A percentile compares a stretch with the other conserved stretches of the same genome.
Evolutionary conservation across 495 filamentous ascomycete species (phyloP).

Genomic region (Neurospora sp.): DNA sequence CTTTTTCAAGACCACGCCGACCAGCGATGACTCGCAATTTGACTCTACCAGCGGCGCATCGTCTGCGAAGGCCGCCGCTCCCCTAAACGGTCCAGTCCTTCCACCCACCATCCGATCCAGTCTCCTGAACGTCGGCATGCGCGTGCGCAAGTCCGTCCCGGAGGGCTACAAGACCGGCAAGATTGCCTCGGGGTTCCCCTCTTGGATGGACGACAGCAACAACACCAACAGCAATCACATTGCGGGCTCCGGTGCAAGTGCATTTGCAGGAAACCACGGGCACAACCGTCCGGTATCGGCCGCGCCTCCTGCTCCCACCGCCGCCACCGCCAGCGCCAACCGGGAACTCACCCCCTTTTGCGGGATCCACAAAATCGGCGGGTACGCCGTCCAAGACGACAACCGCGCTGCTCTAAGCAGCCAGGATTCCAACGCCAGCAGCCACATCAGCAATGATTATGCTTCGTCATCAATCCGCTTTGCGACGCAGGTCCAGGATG

Average conservation of each 20-base stretch:
- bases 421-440: conserved; percentile 29
- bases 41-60: background rate
- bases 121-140: conserved; percentile 82
- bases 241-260: background rate
- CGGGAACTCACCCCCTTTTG: conserved; percentile 67
- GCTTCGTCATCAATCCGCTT: background rate
- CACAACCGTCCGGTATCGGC: conserved; percentile 3
- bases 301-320: conserved; percentile 5
- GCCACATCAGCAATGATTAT: conserved; percentile 2
- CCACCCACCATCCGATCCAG: conserved; percentile 60
- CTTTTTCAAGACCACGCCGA: conserved; percentile 25
- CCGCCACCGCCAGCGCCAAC: background rate
- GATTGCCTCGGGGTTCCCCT: conserved; percentile 32
- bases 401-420: conserved; percentile 24
- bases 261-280: conserved; percentile 9
- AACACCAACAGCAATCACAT: background rate
- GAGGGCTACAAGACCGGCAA: conserved; percentile 80
- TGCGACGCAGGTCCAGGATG: background rate
- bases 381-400: conserved; percentile 34
- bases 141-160: conserved; percentile 79
- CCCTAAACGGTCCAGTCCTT: conserved; percentile 40
- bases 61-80: conserved; percentile 2
- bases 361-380: conserved; percentile 58
- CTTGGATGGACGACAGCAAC: conserved; percentile 29
- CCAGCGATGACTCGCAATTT: conserved; percentile 2